phyloP scores from a whole-genome alignment of 495 filamentous ascomycete genomes.

The Lindgomyces ingoldianus region DNA sequence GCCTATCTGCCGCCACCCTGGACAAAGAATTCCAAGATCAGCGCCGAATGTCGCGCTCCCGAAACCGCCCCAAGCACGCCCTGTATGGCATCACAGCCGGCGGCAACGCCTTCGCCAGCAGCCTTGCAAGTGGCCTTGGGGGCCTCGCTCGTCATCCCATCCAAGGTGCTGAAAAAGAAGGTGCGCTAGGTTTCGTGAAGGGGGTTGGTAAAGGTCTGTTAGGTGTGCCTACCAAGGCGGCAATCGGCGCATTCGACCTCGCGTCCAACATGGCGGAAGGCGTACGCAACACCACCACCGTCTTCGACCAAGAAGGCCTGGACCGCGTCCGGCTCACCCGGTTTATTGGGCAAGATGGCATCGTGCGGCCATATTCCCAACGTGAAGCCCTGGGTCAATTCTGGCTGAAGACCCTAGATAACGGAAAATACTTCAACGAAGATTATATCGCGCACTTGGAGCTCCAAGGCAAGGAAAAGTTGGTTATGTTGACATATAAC shows the following conservation, averaged over 20 bases:
- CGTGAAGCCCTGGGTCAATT: slow-evolving; percentile 95
- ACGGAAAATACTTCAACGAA: slow-evolving; percentile 96
- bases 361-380: slow-evolving; percentile 93
- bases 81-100: slow-evolving; percentile 94
- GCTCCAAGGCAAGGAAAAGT: slow-evolving; percentile 83
- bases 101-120: slow-evolving; percentile 89
- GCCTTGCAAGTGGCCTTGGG: slow-evolving; percentile 88
- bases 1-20: slow-evolving; percentile 87
- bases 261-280: slow-evolving; percentile 95
- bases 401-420: slow-evolving; percentile 97
- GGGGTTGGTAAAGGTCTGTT: slow-evolving; percentile 94
- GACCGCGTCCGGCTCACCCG: slow-evolving; percentile 90
- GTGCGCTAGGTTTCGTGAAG: slow-evolving; percentile 90
- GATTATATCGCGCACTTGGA: slow-evolving; percentile 96
- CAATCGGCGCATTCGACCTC: slow-evolving; percentile 94
- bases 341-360: slow-evolving; percentile 87
- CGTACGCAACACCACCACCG: slow-evolving; percentile 96
- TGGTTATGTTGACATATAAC: slow-evolving; percentile 92
- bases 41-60: slow-evolving; percentile 86
- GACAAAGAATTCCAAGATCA: slow-evolving; percentile 99
- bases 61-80: slow-evolving; percentile 95
- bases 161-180: slow-evolving; percentile 95
- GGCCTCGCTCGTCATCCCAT: slow-evolving; percentile 90
- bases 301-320: slow-evolving; percentile 91
- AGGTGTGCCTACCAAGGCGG: slow-evolving; percentile 91